Evolutionary conservation across 1,139 yeast genomes (phyloP).

Genomic region (Hemisphaericaspora subhashii): DNA sequence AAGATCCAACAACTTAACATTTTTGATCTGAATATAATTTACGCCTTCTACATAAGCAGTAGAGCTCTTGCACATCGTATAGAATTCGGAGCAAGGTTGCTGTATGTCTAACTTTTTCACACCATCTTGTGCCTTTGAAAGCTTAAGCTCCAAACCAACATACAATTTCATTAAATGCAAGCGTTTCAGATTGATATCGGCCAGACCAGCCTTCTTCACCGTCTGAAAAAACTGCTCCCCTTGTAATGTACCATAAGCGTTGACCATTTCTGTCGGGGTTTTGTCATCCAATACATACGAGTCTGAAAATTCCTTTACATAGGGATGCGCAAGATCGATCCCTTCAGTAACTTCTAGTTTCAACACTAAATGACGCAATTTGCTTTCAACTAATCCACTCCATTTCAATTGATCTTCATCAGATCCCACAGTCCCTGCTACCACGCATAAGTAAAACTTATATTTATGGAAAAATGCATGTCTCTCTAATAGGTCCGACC

Average conservation of each 20-base stretch:
- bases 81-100: slow-evolving; percentile 89
- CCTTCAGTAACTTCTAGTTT: slow-evolving; percentile 79
- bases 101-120: slow-evolving; percentile 80
- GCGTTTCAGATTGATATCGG: too few relatives aligned
- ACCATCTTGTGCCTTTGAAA: slow-evolving; percentile 41
- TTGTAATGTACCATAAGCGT: slow-evolving; percentile 49
- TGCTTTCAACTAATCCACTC: slow-evolving; percentile 93
- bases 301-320: slow-evolving; percentile 70
- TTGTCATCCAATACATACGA: too few relatives aligned
- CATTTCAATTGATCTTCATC: slow-evolving; percentile 84
- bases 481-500: slow-evolving; percentile 75
- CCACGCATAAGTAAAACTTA: slow-evolving; percentile 81
- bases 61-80: slow-evolving; percentile 75
- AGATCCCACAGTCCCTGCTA: slow-evolving; percentile 70
- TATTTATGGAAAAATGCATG: slow-evolving; percentile 82
- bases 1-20: slow-evolving; percentile 76
- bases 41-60: slow-evolving; percentile 58
- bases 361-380: slow-evolving; percentile 73
- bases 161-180: slow-evolving; percentile 74
- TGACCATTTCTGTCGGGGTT: too few relatives aligned
- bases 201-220: too few relatives aligned
- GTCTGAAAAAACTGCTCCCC: slow-evolving; percentile 42
- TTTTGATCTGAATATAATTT: slow-evolving; percentile 67
- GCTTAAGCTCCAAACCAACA: slow-evolving; percentile 73
- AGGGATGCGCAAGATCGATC: slow-evolving; percentile 85